A percentile compares a stretch with the other conserved stretches of the same genome.
Evolutionary conservation across 768 basidiomycete genomes (phyloP).

Genomic region (Harrya chromipes): DNA sequence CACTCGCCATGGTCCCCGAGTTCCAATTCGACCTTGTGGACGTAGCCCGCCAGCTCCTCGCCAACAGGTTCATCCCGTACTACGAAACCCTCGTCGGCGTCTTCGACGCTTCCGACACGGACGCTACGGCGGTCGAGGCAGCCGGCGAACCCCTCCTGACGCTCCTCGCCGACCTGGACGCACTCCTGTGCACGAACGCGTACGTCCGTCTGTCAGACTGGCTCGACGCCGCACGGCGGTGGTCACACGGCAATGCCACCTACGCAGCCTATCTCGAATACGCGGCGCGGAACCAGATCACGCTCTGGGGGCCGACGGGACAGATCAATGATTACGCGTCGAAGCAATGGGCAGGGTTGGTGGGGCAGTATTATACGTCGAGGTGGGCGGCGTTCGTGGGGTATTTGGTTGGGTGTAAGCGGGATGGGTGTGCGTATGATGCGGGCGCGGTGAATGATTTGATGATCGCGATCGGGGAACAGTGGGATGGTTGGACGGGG

Average conservation of each 20-base stretch:
- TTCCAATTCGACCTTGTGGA: constrained; percentile 41
- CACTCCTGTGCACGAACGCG: constrained; percentile 30
- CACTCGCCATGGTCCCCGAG: constrained; percentile 28
- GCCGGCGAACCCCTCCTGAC: constrained; percentile 28
- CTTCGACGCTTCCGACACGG: constrained; percentile 25
- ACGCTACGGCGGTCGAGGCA: constrained; percentile 18
- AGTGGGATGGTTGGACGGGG: constrained; percentile 27
- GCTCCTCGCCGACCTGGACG: constrained; percentile 35
- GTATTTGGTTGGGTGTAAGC: constrained; percentile 32
- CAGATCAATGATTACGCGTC: constrained; percentile 43
- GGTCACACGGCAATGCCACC: constrained; percentile 28
- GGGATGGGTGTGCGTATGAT: constrained; percentile 29
- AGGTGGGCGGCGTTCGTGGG: constrained; percentile 37
- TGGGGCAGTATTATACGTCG: constrained; percentile 34
- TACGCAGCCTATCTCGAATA: constrained; percentile 37
- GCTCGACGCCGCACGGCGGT: constrained; percentile 34
- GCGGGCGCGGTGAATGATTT: constrained; percentile 16
- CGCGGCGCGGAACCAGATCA: constrained; percentile 41
- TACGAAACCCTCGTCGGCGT: constrained; percentile 31
- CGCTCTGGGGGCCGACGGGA: constrained; percentile 41
- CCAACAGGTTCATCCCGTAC: constrained; percentile 35
- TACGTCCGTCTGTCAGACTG: constrained; percentile 36
- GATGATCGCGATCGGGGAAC: constrained; percentile 34
- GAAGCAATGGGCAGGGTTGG: constrained; percentile 42
- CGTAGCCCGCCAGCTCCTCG: constrained; percentile 38